Evolutionary conservation across 129 eudicot genomes (phyloP), one percentile per base, ranked within the genome.

Genomic region (Silybum marianum): DNA sequence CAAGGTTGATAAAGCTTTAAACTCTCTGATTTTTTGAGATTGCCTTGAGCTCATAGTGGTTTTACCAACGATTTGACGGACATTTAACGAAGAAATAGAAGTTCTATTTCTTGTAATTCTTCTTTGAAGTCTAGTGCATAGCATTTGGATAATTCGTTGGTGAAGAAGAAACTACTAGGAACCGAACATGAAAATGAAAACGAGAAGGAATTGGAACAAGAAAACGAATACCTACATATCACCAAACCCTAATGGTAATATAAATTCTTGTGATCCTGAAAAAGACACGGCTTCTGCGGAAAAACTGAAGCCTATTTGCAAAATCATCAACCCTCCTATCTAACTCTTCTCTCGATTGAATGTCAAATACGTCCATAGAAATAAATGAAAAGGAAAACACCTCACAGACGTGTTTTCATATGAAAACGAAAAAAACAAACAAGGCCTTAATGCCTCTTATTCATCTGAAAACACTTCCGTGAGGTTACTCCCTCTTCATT

Each of bases 61-160:
- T 46, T 86, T 88, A 9, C 84, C 67, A 5, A 81, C 83, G 18
- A 80, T 78, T 51, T 81, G 80, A 0, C 90, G 88, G 42, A 78
- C 69, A 80, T 87, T 68, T 4, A 78, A n/a, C 19, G 97, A 97
- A 8, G 90, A 77, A 90, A 38, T 24, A 93, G 98, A 69, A 91
- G 87, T 39, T 81, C 88, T 74, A 85, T 89, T 25, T 83, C 93
- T 40, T 87, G 88, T 73, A 89, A 80, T 19, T 90, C 84, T 23
- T 89, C 94, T 80, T 90, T 94, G 67, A 85, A 90, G 4, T 86
- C 89, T 19, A 92, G 81, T 12, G 72, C 71, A 9, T 82, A 82
- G 24, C 89, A 75, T 44, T 80, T 78, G 22, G 80, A 24, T 18
- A 87, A 42, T 28, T 65, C 81, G 63, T 81, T 88, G 72, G 80